A percentile compares a stretch with the other conserved stretches of the same genome.
Conservation (phyloP, 2,329 filamentous ascomycete species). For the Ophiostoma sp. region DNA sequence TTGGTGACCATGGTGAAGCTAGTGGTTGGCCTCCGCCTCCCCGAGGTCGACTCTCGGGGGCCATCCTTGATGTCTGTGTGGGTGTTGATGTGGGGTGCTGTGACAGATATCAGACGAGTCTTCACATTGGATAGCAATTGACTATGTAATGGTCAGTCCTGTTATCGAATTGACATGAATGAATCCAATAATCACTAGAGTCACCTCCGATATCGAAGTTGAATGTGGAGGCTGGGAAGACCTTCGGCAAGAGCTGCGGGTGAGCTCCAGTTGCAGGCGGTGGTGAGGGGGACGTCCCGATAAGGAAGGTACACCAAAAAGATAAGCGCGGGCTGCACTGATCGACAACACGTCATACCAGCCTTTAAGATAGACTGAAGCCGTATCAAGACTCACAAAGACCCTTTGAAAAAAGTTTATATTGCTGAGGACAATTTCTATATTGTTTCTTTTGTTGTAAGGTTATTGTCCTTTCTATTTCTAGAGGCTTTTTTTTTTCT, state of each 20-base stretch:
- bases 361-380: background rate
- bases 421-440: background rate
- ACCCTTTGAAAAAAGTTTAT: background rate
- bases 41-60: background rate
- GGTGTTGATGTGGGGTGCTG: background rate
- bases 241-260: background rate
- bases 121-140: background rate
- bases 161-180: background rate
- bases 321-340: background rate
- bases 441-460: background rate
- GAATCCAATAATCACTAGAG: background rate
- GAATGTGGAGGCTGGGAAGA: background rate
- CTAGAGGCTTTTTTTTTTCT: background rate
- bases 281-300: constrained; percentile 3
- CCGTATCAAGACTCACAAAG: background rate
- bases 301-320: constrained; percentile 15
- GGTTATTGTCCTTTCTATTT: background rate
- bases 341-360: background rate
- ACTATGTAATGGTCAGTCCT: background rate
- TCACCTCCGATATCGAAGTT: background rate
- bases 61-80: background rate
- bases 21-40: background rate
- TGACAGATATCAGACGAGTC: background rate
- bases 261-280: background rate
- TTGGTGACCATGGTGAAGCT: background rate